Evolutionary conservation across 192 early-diverging fungal genomes (phyloP).

Genomic region (Linnemannia exigua): DNA sequence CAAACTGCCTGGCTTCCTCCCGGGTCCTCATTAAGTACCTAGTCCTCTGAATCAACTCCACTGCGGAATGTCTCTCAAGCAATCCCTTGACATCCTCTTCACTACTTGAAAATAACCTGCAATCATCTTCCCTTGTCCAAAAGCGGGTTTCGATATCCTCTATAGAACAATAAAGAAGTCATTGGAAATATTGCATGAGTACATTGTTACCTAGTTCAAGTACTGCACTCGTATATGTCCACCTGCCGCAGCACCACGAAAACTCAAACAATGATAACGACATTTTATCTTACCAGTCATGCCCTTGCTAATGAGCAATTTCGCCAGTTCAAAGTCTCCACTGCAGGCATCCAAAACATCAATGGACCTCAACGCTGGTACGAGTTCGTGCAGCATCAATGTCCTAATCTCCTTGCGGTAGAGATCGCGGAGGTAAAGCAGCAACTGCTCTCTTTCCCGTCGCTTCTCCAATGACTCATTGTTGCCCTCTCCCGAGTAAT

Average conservation of each 20-base stretch:
- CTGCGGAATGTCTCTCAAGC: conserved; percentile 12
- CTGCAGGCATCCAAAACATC: conserved; percentile 39
- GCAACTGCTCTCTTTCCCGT: neutral
- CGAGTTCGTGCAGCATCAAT: conserved; percentile 22
- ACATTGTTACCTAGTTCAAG: neutral
- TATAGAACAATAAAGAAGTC: neutral
- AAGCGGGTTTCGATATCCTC: conserved; percentile 19
- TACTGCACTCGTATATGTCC: neutral
- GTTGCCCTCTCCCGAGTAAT: neutral
- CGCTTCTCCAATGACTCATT: neutral
- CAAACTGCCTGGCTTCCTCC: conserved; percentile 16
- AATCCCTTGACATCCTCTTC: conserved; percentile 24
- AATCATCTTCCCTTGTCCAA: conserved; percentile 42
- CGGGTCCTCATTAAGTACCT: conserved; percentile 32
- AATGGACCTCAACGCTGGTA: conserved; percentile 28
- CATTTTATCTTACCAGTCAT: conserved; percentile 16
- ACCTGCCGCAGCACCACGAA: neutral
- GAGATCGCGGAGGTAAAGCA: conserved; percentile 11
- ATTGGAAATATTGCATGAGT: neutral
- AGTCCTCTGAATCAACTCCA: conserved; percentile 7
- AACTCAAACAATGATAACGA: neutral
- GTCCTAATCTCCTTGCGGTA: conserved; percentile 22
- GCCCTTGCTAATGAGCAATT: conserved; percentile 3
- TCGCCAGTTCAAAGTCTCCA: conserved; percentile 16
- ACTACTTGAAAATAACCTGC: conserved; percentile 11